Percentiles rank a stretch among this genome's conserved stretches.
Evolutionary conservation across 805 yeast genomes (phyloP).

Genomic region (Ascoidea asiatica): DNA sequence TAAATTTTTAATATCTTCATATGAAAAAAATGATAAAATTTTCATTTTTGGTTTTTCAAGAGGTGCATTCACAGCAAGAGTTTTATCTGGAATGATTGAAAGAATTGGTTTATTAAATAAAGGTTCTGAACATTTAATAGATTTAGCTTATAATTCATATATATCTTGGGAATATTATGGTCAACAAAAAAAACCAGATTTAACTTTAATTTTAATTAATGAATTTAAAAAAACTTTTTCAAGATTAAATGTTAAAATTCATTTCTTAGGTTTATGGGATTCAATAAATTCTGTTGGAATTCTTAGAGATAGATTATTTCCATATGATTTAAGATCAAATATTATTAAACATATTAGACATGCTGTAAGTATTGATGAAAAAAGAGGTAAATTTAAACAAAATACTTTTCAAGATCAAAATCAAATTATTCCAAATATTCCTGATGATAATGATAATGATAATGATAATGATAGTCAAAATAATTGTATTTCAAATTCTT

Average conservation of each 20-base stretch:
- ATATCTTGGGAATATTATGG: conserved; percentile 40
- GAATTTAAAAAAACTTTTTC: conserved; percentile 46
- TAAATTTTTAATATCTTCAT: conserved; percentile 33
- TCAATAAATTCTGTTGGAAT: conserved; percentile 57
- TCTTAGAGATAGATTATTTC: conserved; percentile 42
- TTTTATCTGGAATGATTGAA: conserved; percentile 52
- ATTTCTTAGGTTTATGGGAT: conserved; percentile 59
- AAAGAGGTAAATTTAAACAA: conserved; percentile 50
- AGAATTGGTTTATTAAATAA: conserved; percentile 42
- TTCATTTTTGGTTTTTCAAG: conserved; percentile 48
- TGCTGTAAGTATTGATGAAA: conserved; percentile 55
- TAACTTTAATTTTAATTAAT: conserved; percentile 29
- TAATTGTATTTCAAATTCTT: too few relatives aligned
- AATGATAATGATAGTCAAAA: conserved; percentile 1
- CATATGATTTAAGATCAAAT: conserved; percentile 36
- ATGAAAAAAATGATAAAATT: conserved; percentile 35
- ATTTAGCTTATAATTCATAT: conserved; percentile 52
- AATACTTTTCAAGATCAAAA: conserved; percentile 31
- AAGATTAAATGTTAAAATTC: conserved; percentile 27
- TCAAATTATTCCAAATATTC: too few relatives aligned
- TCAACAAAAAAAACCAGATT: conserved; percentile 38
- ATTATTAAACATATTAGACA: conserved; percentile 50
- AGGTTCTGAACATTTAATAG: conserved; percentile 43
- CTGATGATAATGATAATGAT: conserved; percentile 4
- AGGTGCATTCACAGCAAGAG: conserved; percentile 56